Evolutionary conservation across 169 alveolate genomes (phyloP).

Genomic region (Amoebophrya sp.): DNA sequence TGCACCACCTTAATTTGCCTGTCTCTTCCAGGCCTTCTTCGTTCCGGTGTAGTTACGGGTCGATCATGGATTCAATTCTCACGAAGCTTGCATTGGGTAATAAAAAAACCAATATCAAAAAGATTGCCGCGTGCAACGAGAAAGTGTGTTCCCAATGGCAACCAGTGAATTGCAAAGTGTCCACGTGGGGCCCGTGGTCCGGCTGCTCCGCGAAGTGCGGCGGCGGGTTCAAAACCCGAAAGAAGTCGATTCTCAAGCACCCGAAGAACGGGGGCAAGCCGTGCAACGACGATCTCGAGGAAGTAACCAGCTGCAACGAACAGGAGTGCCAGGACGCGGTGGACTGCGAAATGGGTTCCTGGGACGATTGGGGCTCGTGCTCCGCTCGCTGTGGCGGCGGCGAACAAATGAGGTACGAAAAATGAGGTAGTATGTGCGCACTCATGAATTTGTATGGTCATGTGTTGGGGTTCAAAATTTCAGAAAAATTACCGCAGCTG

Average conservation of each 20-base stretch:
- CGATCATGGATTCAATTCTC: no score
- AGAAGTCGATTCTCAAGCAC: background rate
- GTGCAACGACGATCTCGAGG: background rate
- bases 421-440: no score
- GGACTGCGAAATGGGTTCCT: background rate
- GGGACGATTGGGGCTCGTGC: background rate
- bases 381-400: background rate
- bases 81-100: no score
- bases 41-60: no score
- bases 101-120: no score
- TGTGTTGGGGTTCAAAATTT: no score
- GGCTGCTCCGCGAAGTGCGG: background rate
- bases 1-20: no score
- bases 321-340: background rate
- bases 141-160: background rate
- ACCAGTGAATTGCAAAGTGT: background rate
- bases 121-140: conserved; percentile 19
- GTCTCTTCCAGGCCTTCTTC: no score
- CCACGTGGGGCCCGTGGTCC: background rate
- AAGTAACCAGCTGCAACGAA: background rate
- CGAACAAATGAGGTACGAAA: background rate
- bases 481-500: no score
- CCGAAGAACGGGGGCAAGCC: conserved; percentile 8
- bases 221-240: background rate
- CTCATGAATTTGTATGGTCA: no score